Evolutionary conservation across 2,329 filamentous ascomycete species (phyloP).

Genomic region (Botrytis fabae): DNA sequence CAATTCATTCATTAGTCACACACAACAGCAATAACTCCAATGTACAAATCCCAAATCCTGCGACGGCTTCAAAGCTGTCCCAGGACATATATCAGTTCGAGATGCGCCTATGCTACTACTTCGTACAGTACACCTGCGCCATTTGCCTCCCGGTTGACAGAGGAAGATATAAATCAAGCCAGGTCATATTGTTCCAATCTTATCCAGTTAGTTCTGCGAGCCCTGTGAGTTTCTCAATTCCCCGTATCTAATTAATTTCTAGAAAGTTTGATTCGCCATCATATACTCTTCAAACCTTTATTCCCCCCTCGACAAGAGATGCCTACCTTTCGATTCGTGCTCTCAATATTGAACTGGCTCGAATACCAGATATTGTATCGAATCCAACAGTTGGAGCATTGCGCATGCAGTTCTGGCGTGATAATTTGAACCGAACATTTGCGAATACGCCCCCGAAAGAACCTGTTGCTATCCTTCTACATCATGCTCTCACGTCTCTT

Average conservation of each 20-base stretch:
- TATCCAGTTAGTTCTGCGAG: conserved; percentile 36
- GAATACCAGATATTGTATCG: conserved; percentile 86
- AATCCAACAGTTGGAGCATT: conserved; percentile 83
- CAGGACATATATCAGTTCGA: conserved; percentile 23
- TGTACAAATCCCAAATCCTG: conserved; percentile 19
- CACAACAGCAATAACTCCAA: not conserved
- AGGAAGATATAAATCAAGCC: conserved; percentile 40
- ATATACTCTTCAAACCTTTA: conserved; percentile 80
- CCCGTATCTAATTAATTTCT: conserved; percentile 27
- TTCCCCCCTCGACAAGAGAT: conserved; percentile 71
- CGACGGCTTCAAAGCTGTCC: conserved; percentile 32
- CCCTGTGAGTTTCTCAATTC: conserved; percentile 2
- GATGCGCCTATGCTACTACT: conserved; percentile 39
- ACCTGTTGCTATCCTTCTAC: conserved; percentile 82
- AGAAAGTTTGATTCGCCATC: conserved; percentile 90
- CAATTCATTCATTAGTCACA: not conserved
- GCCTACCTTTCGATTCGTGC: conserved; percentile 88
- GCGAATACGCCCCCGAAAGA: conserved; percentile 80
- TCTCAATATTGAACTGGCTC: conserved; percentile 88
- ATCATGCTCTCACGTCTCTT: conserved; percentile 68
- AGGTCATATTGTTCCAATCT: conserved; percentile 41
- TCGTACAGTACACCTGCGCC: conserved; percentile 39
- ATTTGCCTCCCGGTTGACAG: conserved; percentile 38
- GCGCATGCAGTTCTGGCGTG: conserved; percentile 94
- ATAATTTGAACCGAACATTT: conserved; percentile 77